phyloP scores from a whole-genome alignment of 2,329 filamentous ascomycete genomes.

The Alternaria sp. region DNA sequence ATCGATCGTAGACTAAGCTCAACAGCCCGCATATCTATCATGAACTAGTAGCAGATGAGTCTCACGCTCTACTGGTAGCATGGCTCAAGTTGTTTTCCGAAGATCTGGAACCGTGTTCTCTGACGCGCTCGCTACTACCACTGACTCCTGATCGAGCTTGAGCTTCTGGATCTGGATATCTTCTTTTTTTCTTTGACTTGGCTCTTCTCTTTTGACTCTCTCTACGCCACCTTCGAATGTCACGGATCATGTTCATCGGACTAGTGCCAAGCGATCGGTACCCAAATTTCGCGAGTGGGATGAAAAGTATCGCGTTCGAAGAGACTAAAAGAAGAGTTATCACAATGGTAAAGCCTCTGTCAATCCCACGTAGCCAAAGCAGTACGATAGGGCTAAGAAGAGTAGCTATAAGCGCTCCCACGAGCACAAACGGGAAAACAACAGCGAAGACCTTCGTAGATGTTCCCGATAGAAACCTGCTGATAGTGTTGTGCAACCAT shows the following conservation, averaged over 20 bases:
- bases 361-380: neutral
- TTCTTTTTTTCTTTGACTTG: neutral
- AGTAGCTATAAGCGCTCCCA: neutral
- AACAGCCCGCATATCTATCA: neutral
- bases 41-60: neutral
- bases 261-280: neutral
- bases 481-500: neutral
- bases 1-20: neutral
- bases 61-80: neutral
- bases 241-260: neutral
- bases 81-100: neutral
- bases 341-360: neutral
- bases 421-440: neutral
- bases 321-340: neutral
- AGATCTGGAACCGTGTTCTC: neutral
- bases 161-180: neutral
- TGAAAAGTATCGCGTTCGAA: neutral
- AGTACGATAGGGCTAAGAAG: neutral
- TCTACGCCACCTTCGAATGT: neutral
- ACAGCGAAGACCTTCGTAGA: neutral
- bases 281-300: neutral
- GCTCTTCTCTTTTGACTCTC: neutral
- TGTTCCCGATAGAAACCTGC: neutral
- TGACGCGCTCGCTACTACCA: neutral
- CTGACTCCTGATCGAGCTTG: neutral